phyloP scores from a whole-genome alignment of 805 yeast species.

The Wickerhamiella hasegawae region DNA sequence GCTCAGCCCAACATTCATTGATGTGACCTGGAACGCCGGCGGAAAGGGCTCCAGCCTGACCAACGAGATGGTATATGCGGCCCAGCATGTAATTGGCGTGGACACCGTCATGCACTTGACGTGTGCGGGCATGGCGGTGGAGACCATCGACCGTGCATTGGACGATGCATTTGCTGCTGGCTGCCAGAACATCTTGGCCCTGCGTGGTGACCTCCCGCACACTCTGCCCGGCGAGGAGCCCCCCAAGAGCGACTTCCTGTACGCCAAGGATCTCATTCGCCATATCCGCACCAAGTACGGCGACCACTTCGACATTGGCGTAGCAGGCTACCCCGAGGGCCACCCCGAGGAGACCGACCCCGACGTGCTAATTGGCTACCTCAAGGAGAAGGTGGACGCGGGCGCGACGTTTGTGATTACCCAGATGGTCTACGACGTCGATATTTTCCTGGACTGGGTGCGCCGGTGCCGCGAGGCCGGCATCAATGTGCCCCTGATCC shows the following conservation, averaged over 20 bases:
- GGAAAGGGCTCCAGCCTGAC: conserved; percentile 74
- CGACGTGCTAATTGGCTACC: conserved; percentile 36
- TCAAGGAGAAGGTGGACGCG: conserved; percentile 80
- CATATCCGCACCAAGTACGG: conserved; percentile 70
- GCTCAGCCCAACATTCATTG: conserved; percentile 78
- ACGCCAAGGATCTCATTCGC: conserved; percentile 72
- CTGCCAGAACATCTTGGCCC: conserved; percentile 85
- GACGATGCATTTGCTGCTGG: conserved; percentile 78
- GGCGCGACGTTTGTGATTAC: conserved; percentile 92
- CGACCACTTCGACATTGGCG: conserved; percentile 83
- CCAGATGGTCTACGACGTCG: conserved; percentile 94
- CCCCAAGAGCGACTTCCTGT: conserved; percentile 34
- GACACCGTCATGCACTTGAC: conserved; percentile 98
- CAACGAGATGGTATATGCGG: conserved; percentile 79
- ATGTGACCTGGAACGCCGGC: conserved; percentile 98
- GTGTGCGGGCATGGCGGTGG: conserved; percentile 83
- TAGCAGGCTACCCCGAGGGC: conserved; percentile 96
- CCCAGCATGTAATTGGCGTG: conserved; percentile 77
- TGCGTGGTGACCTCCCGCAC: conserved; percentile 89
- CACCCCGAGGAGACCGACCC: conserved; percentile 71
- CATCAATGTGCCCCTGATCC: conserved; percentile 73
- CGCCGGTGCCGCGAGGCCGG: conserved; percentile 51
- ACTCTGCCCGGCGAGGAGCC: conserved; percentile 25
- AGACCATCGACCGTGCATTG: conserved; percentile 69
- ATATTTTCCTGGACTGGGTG: conserved; percentile 75